Evolutionary conservation across 805 yeast species (phyloP).

Genomic region (Candida verbasci): DNA sequence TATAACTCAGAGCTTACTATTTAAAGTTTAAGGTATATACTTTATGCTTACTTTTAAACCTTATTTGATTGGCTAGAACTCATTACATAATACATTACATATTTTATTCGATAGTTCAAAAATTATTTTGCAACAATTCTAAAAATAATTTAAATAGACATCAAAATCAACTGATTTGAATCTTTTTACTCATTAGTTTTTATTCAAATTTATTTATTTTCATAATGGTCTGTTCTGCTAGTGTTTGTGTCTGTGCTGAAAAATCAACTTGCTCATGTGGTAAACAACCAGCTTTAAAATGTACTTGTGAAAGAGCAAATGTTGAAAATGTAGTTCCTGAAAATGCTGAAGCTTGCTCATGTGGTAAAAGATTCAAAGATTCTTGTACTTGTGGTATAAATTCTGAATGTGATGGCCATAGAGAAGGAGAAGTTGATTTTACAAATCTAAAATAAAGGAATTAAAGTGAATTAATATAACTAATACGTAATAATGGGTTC

Average conservation of each 20-base stretch:
- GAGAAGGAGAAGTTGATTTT: slow-evolving; percentile 60
- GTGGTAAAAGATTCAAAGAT: slow-evolving; percentile 53
- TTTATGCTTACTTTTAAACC: slow-evolving; percentile 1
- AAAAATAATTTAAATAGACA: neutral
- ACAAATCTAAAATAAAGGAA: slow-evolving; percentile 33
- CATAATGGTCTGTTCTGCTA: slow-evolving; percentile 32
- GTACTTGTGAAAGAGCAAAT: slow-evolving; percentile 50
- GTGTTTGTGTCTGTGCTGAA: slow-evolving; percentile 54
- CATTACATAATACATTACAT: neutral
- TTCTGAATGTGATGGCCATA: slow-evolving; percentile 29
- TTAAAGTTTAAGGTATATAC: too few relatives aligned
- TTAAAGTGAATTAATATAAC: too few relatives aligned
- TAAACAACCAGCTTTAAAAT: slow-evolving; percentile 52
- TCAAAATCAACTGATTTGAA: neutral
- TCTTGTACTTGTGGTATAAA: slow-evolving; percentile 54
- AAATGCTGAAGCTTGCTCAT: slow-evolving; percentile 47
- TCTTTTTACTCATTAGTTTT: too few relatives aligned
- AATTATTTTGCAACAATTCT: neutral
- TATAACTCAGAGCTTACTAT: too few relatives aligned
- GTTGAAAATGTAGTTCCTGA: slow-evolving; percentile 45
- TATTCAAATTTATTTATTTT: neutral
- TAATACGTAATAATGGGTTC: neutral
- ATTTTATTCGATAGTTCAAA: neutral
- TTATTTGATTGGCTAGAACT: slow-evolving; percentile 5
- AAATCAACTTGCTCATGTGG: slow-evolving; percentile 66